phyloP scores from a whole-genome alignment of 2,329 filamentous ascomycete species.

The Cryoendolithus antarcticus region DNA sequence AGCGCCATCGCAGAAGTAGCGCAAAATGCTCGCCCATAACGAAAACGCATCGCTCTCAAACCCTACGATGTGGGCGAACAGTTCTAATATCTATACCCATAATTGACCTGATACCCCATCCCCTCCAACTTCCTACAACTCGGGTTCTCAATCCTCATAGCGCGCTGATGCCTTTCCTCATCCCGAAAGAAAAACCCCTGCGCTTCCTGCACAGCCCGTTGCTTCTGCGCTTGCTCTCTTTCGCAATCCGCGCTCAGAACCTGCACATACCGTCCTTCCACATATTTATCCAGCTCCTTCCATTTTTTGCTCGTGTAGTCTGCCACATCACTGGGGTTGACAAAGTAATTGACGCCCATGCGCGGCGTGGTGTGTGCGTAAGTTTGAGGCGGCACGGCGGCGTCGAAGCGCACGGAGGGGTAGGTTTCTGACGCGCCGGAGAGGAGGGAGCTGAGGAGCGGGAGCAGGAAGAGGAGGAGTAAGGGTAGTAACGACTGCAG shows the following conservation, averaged over 20 bases:
- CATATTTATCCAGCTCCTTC: constrained; percentile 59
- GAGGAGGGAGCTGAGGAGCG: constrained; percentile 64
- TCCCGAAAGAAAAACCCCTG: constrained; percentile 82
- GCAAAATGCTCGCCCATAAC: no score
- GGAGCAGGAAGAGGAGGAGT: constrained; percentile 78
- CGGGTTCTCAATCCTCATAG: constrained; percentile 48
- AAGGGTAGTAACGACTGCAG: constrained; percentile 54
- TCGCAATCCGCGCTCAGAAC: constrained; percentile 61
- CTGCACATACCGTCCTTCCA: constrained; percentile 61
- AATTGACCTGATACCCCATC: constrained; percentile 27
- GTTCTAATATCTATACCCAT: background rate
- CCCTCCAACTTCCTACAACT: constrained; percentile 45
- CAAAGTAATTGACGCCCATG: constrained; percentile 68
- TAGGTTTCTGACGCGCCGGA: constrained; percentile 49
- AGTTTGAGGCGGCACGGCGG: constrained; percentile 59
- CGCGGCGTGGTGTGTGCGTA: constrained; percentile 57
- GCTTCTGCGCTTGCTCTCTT: constrained; percentile 52
- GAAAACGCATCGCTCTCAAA: no score
- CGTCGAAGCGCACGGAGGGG: constrained; percentile 67
- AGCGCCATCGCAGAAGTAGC: no score
- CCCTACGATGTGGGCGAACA: no score
- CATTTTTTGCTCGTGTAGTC: constrained; percentile 60
- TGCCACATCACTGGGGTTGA: constrained; percentile 66
- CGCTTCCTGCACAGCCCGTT: constrained; percentile 61
- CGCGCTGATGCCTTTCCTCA: constrained; percentile 62